Evolutionary conservation across 306 rosid species (phyloP).

Genomic region (Vachellia pachyceras): DNA sequence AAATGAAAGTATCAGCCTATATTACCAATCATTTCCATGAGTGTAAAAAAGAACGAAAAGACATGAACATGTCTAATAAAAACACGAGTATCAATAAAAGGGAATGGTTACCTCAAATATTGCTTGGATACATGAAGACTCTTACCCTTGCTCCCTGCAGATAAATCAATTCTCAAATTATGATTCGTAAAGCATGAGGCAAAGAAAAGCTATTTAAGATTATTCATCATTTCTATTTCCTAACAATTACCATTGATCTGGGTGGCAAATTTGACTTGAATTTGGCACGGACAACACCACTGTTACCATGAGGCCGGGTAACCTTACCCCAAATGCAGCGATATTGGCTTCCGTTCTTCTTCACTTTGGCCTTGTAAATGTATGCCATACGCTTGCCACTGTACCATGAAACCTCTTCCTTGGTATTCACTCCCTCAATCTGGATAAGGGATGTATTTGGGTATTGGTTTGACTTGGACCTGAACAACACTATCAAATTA

Average conservation of each 20-base stretch:
- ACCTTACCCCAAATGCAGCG: slow-evolving; percentile 99
- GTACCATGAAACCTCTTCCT: slow-evolving; percentile 90
- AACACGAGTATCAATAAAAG: neutral
- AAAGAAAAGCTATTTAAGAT: neutral
- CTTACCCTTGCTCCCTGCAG: slow-evolving; percentile 90
- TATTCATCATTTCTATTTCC: neutral
- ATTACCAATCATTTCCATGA: neutral
- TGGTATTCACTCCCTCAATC: slow-evolving; percentile 90
- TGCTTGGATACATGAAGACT: slow-evolving; percentile 98
- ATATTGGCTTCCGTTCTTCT: slow-evolving; percentile 76
- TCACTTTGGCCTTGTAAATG: slow-evolving; percentile 92
- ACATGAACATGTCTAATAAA: neutral
- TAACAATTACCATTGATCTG: slow-evolving; percentile 70
- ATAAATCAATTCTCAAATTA: neutral
- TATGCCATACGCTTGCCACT: slow-evolving; percentile 90
- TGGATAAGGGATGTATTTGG: slow-evolving; percentile 86
- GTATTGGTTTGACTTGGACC: slow-evolving; percentile 95
- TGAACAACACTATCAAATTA: slow-evolving; percentile 33
- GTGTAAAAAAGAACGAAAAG: neutral
- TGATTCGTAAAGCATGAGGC: slow-evolving; percentile 29
- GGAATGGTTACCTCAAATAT: slow-evolving; percentile 64
- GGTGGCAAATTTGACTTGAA: slow-evolving; percentile 94
- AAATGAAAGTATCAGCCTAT: neutral
- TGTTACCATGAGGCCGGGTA: slow-evolving; percentile 90
- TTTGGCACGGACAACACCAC: slow-evolving; percentile 90